Base-by-base conservation (phyloP, 176 grass and related monocot species). In the Saccharum officinarum region DNA sequence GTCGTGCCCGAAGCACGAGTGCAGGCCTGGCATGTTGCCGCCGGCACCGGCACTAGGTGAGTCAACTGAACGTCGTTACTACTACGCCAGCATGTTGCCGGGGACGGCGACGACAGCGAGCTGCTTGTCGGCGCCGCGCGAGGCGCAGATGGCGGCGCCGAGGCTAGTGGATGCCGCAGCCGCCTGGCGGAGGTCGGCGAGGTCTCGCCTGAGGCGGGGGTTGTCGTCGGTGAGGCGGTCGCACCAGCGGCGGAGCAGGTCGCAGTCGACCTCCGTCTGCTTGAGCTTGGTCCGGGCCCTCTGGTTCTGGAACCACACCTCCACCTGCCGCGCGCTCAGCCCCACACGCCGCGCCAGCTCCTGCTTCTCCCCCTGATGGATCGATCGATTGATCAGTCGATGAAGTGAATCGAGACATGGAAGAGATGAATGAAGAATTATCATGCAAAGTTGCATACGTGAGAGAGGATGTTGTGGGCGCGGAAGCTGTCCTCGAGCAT, bases 271-370 rank as follows among this genome's bases (percentile, higher is more conserved):
- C 79, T 93, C 88, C 38, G 88, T 88, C 79, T 93, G 88, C 88
- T 90, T 93, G 15, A 90, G 82, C 88, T 93, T 93, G 22, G 91
- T 90, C 41, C 91, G 10, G 4, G 81, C 91, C 18, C 84, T 45
- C 46, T 85, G 28, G 85, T 91, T 91, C 85, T 91, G 89, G 61
- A 91, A 91, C 89, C 89, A 91, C 39, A 91, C 89, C 80, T 91
- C 89, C 69, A 91, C 89, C 85, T 91, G 89, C 47, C 89, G 64
- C 47, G 89, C 52, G 33, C 75, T 83, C 46, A 91, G 77, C 31
- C 38, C 83, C 47, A 85, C 9, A 1, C 68, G 39, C 71, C 82
- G 30, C 5, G 91, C 81, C 49, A 93, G 45, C 15, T 82, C 84
- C 0, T 82, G 81, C 70, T 92, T 92, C 77, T 90, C 77, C 2